Evolutionary conservation across 176 grass and related monocot species (phyloP), one percentile per base, ranked within the genome.

Genomic region (Urochloa ruziziensis): DNA sequence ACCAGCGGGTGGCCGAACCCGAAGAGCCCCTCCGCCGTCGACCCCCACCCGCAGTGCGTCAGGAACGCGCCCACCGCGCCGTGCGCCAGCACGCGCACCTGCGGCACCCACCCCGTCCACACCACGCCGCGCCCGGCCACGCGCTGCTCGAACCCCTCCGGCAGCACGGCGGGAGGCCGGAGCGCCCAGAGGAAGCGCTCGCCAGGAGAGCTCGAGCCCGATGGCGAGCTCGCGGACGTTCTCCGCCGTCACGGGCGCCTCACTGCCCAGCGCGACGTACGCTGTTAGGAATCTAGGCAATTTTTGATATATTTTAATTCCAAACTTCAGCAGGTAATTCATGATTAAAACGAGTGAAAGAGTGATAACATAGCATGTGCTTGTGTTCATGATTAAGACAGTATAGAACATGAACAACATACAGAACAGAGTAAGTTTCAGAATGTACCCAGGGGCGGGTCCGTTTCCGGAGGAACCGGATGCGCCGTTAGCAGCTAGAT

Each of bases 41-140:
- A 88, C 19, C 90, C 80, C 56, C 78, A 88, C 7, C 93, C 88
- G 34, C 85, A 89, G 44, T 94, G 89, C 15, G 80, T 89, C 75
- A 94, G 8, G 77, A 94, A 94, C 16, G 75, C 82, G 2, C 86
- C 89, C 0, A 89, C 37, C 6, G 86, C 60, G 59, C 0, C 82
- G 74, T 91, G 90, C 33, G 37, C 64, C 2, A 88, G 61, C 34
- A 91, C 58, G 0, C 57, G 33, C 32, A 75, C 29, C 74, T 91
- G 82, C 10, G 85, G 89, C 18, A 81, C 73, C 90, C 90, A 92
- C 2, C 73, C 72, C n/a, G 48, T 76, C 30, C 37, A 18, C 30
- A 86, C 83, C 6, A 29, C 5, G 16, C 86, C 83, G 12, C 61
- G 44, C 0, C 48, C 53, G 4, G 59, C 4, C 23, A 29, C 37